Evolutionary conservation across 140 eudicot genomes (phyloP).

Genomic region (Oenanthe javanica): DNA sequence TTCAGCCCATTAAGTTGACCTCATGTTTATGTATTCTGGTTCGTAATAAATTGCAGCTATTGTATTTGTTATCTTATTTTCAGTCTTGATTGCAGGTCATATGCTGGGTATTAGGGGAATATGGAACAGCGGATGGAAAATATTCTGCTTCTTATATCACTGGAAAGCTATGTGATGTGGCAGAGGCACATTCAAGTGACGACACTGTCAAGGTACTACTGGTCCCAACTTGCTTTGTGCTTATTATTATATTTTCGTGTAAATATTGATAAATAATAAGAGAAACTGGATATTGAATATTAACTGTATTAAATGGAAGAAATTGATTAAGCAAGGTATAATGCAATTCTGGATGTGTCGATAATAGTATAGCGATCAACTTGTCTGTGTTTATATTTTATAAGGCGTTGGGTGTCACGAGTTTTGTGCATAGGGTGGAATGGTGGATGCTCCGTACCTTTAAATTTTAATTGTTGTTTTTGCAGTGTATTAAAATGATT

Average conservation of each 20-base stretch:
- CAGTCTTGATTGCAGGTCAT: constrained; percentile 50
- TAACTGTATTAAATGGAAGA: neutral
- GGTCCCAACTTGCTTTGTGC: neutral
- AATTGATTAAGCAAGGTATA: neutral
- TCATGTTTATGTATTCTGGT: neutral
- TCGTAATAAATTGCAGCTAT: neutral
- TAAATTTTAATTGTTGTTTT: neutral
- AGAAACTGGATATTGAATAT: neutral
- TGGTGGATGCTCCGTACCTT: neutral
- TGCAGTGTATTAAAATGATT: neutral
- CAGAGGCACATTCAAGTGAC: constrained; percentile 92
- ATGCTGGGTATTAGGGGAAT: constrained; percentile 99
- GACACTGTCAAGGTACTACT: constrained; percentile 70
- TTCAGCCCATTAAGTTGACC: neutral
- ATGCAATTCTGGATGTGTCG: neutral
- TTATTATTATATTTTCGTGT: neutral
- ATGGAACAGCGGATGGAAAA: constrained; percentile 91
- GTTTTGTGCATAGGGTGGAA: neutral
- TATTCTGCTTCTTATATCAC: constrained; percentile 90
- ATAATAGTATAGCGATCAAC: neutral
- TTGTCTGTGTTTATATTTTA: neutral
- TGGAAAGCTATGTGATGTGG: constrained; percentile 93
- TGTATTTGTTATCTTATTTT: constrained; percentile 11
- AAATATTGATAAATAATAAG: neutral
- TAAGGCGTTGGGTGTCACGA: neutral